Percentiles rank a stretch among this genome's conserved stretches.
Evolutionary conservation across 331 rosid genomes (phyloP).

Genomic region (Pyrus hybrid): DNA sequence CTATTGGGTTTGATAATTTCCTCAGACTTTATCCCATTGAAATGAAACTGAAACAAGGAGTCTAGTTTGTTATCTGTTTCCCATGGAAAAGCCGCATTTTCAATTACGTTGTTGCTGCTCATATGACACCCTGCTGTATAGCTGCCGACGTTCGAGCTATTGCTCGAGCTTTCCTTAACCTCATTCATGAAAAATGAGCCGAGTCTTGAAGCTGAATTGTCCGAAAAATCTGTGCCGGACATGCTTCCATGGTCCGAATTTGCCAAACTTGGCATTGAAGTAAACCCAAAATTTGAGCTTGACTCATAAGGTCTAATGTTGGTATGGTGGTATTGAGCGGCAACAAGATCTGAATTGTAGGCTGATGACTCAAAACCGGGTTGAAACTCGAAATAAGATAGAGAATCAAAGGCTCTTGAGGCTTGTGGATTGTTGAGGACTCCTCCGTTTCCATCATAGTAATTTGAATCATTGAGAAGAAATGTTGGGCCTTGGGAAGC

Average conservation of each 20-base stretch:
- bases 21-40: slow-evolving; percentile 46
- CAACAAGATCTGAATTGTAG: slow-evolving; percentile 23
- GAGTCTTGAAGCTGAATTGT: slow-evolving; percentile 49
- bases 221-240: slow-evolving; percentile 57
- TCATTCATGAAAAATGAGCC: slow-evolving; percentile 43
- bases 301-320: slow-evolving; percentile 15
- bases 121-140: slow-evolving; percentile 39
- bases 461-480: slow-evolving; percentile 35
- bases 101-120: slow-evolving; percentile 19
- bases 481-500: slow-evolving; percentile 54
- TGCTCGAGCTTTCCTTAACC: slow-evolving; percentile 60
- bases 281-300: slow-evolving; percentile 39
- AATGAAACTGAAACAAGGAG: slow-evolving; percentile 51
- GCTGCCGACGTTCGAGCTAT: slow-evolving; percentile 62
- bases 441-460: slow-evolving; percentile 22
- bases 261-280: slow-evolving; percentile 68
- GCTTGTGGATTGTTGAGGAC: slow-evolving; percentile 23
- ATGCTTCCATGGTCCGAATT: slow-evolving; percentile 54
- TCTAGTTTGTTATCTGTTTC: slow-evolving; percentile 61
- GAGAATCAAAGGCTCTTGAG: slow-evolving; percentile 46
- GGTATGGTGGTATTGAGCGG: not conserved
- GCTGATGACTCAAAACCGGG: slow-evolving; percentile 16
- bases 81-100: slow-evolving; percentile 51
- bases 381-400: slow-evolving; percentile 52
- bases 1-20: slow-evolving; percentile 22